A percentile compares a stretch with the other conserved stretches of the same genome.
phyloP scores from a whole-genome alignment of 176 grass and related monocot genomes.

The Melocanna baccifera region DNA sequence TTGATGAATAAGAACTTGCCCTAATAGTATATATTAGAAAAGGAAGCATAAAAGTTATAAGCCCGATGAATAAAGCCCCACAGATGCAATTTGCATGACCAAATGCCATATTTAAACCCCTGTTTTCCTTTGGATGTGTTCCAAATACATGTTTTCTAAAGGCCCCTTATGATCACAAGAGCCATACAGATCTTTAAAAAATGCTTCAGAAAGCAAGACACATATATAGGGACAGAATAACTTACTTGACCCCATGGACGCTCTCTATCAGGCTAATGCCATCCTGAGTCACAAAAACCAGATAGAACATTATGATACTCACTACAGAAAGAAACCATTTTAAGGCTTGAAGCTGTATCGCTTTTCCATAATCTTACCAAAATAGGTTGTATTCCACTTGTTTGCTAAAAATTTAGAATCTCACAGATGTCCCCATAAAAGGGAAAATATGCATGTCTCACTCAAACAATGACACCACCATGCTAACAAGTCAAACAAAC shows the following conservation, averaged over 20 bases:
- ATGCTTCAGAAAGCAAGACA: constrained; percentile 1
- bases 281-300: constrained; percentile 67
- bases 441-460: not conserved
- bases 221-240: not conserved
- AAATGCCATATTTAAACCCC: constrained; percentile 19
- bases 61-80: not conserved
- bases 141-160: not conserved
- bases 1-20: constrained; percentile 15
- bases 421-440: not conserved
- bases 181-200: not conserved
- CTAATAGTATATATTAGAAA: not conserved
- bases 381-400: constrained; percentile 2
- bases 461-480: not conserved
- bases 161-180: not conserved
- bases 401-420: not conserved
- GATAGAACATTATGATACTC: constrained; percentile 1
- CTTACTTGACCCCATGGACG: constrained; percentile 72
- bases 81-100: not conserved
- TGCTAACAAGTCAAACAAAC: constrained; percentile 17
- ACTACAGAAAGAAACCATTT: constrained; percentile 19
- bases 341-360: not conserved
- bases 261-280: constrained; percentile 76
- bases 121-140: constrained; percentile 2
- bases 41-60: not conserved
- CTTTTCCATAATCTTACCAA: not conserved